A percentile compares a stretch with the other conserved stretches of the same genome.
Conservation (phyloP, 2,329 filamentous ascomycete species). For the Microcyclospora tardicrescens region DNA sequence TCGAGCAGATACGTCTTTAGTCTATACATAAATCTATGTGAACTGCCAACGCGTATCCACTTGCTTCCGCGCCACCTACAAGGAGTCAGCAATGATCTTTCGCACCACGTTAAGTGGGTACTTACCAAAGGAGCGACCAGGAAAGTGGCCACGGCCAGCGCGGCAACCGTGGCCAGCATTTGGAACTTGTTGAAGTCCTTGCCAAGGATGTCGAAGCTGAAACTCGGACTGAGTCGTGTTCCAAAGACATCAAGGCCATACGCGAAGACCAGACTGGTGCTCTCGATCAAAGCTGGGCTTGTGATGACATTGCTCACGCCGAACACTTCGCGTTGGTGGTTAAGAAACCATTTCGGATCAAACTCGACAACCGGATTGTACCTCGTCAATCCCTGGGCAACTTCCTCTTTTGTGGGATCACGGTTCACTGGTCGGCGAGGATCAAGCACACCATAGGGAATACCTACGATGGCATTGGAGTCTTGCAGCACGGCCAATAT, state of each 20-base stretch:
- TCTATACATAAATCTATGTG: constrained; percentile 1
- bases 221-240: constrained; percentile 73
- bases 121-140: constrained; percentile 77
- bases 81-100: constrained; percentile 12
- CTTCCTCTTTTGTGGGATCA: constrained; percentile 66
- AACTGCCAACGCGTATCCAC: constrained; percentile 52
- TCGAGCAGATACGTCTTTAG: not conserved
- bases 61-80: constrained; percentile 46
- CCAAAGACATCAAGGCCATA: constrained; percentile 84
- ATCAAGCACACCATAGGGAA: constrained; percentile 69
- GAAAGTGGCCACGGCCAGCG: constrained; percentile 61
- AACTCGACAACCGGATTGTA: constrained; percentile 72
- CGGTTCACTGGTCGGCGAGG: constrained; percentile 75
- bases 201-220: constrained; percentile 81
- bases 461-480: constrained; percentile 60
- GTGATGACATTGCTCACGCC: constrained; percentile 63
- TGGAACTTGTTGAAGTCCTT: constrained; percentile 88
- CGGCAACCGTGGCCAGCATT: constrained; percentile 70
- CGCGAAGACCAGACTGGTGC: constrained; percentile 78
- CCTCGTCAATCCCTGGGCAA: constrained; percentile 66
- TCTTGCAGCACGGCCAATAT: constrained; percentile 67
- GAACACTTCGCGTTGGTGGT: constrained; percentile 69
- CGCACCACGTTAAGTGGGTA: constrained; percentile 10
- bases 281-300: constrained; percentile 70
- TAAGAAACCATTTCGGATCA: constrained; percentile 66